Evolutionary conservation across 805 yeast species (phyloP), one percentile per base, ranked within the genome.

Genomic region (Schizosaccharomyces cryophilus): DNA sequence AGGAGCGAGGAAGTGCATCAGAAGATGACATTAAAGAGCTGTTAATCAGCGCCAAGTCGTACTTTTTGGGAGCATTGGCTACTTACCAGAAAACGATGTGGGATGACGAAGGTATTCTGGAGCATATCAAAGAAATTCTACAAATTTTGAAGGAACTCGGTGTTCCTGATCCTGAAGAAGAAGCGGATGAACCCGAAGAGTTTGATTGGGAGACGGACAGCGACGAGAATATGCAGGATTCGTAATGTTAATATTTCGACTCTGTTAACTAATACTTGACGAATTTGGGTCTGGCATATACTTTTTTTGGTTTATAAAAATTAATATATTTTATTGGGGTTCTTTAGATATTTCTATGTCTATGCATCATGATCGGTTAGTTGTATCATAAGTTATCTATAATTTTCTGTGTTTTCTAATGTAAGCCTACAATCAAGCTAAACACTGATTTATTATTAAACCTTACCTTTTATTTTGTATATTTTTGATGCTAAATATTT

Each of bases 101-200:
- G 59, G 59, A 59, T 55, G 59, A 59, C n/a, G 59, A 19, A 58
- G 61, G 59, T 5, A 51, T 55, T n/a, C 5, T 31, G n/a, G 26
- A 35, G 9, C 61, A 59, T 59, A 35, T 40, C 9, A 21, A 42
- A 38, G 59, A 48, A 42, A 15, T 51, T 2, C 15, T 55, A 9
- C 19, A n/a, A 21, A n/a, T 56, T 13, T 19, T 55, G 29, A 40
- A 59, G 15, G 40, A n/a, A 21, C 29, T 38, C 24, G 40, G 26
- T 35, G 58, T 31, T n/a, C 58, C 51, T 5, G 9, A 13, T 60
- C 21, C 59, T 2, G 51, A 51, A 7, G 61, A 54, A 19, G 31
- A 29, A 11, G 59, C 29, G 63, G 66, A 63, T 65, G 63, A 64
- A 62, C 66, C 65, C 71, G 72, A 24, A 30, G 58, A 21, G 3